These are phyloP conservation scores for Tagetes patula DNA, from an alignment of 129 eudicot genomes.

Conservation along the genomic window DNA sequence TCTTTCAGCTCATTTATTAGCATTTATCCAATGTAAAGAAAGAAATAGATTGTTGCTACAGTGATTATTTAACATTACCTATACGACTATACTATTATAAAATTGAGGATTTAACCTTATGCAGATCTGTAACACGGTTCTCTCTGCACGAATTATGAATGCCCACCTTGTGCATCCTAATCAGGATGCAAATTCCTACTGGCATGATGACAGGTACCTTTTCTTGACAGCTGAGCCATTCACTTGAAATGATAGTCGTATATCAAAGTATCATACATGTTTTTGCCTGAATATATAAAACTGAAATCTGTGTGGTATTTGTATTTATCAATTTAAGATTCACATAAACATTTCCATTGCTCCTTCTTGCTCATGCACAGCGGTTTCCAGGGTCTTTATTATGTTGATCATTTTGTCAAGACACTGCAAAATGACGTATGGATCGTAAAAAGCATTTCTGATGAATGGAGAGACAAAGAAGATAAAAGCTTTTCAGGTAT, in stretches of 20 bases:
- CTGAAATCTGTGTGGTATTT: not conserved
- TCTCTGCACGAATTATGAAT: slow-evolving; percentile 98
- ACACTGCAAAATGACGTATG: slow-evolving; percentile 66
- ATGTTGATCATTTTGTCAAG: slow-evolving; percentile 83
- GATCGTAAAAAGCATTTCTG: slow-evolving; percentile 82
- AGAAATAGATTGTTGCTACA: too few species aligned
- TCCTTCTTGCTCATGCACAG: slow-evolving; percentile 46
- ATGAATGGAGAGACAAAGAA: slow-evolving; percentile 88
- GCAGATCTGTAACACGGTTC: slow-evolving; percentile 98
- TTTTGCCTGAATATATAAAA: not conserved
- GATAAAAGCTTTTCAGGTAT: slow-evolving; percentile 79
- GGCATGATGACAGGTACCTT: slow-evolving; percentile 91
- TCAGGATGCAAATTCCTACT: slow-evolving; percentile 89
- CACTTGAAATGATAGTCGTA: slow-evolving; percentile 2
- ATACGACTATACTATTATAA: not conserved
- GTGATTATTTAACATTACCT: slow-evolving; percentile 10
- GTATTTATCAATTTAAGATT: not conserved
- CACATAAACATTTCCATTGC: slow-evolving; percentile 24
- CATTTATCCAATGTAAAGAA: not conserved
- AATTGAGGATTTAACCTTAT: slow-evolving; percentile 19
- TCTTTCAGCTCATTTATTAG: slow-evolving; percentile 8
- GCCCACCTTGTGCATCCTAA: slow-evolving; percentile 97
- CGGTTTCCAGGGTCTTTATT: slow-evolving; percentile 72
- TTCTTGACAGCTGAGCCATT: not conserved
- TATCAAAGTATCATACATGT: not conserved